A percentile compares a stretch with the other conserved stretches of the same genome.
Conservation (phyloP, 805 yeast species). For the Candida ficus region DNA sequence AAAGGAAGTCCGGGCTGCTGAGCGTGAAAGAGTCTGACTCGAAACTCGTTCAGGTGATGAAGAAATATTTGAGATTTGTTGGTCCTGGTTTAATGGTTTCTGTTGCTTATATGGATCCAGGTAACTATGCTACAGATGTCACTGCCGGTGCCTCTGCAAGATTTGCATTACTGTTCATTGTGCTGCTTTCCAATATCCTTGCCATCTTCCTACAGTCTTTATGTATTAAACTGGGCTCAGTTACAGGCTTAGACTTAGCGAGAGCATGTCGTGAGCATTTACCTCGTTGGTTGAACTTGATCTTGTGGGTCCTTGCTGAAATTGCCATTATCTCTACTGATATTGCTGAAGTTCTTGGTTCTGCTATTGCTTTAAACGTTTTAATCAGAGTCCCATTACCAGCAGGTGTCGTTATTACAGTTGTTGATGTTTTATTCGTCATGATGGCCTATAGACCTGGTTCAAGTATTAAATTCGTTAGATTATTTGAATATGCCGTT, state of each 20-base stretch:
- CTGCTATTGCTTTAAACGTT: constrained; percentile 81
- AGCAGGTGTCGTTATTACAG: constrained; percentile 73
- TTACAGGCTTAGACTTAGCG: constrained; percentile 85
- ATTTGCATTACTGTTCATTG: constrained; percentile 66
- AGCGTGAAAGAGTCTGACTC: constrained; percentile 16
- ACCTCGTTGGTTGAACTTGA: constrained; percentile 59
- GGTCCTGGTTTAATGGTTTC: constrained; percentile 89
- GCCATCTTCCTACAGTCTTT: constrained; percentile 80
- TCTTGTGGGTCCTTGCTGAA: constrained; percentile 75
- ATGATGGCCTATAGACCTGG: constrained; percentile 74
- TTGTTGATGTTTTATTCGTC: constrained; percentile 75
- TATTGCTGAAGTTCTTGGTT: constrained; percentile 90
- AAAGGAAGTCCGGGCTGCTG: constrained; percentile 7
- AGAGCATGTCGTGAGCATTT: constrained; percentile 73
- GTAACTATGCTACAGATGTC: constrained; percentile 87
- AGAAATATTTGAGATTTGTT: constrained; percentile 60
- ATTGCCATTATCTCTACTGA: constrained; percentile 89
- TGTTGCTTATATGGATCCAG: constrained; percentile 93
- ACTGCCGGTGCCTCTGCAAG: constrained; percentile 80
- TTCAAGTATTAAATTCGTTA: constrained; percentile 66
- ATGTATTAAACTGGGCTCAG: constrained; percentile 82
- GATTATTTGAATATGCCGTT: constrained; percentile 74
- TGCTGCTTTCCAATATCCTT: constrained; percentile 72
- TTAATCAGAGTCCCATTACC: constrained; percentile 69
- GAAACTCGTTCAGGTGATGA: constrained; percentile 23